Conservation (phyloP, 768 basidiomycete species). For the Epithele typhae region DNA sequence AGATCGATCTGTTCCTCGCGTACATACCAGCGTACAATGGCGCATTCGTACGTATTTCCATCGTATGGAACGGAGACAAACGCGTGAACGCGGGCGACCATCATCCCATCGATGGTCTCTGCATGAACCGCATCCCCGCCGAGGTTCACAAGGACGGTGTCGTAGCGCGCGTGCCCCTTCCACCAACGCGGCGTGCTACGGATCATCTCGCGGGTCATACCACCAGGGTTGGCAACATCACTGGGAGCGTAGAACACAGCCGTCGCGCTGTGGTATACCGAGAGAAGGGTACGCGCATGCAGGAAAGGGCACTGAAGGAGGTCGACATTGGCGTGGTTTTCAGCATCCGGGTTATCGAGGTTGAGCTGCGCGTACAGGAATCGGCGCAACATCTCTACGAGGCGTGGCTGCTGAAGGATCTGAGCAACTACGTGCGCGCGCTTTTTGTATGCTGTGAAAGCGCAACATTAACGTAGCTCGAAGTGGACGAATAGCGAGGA, state of each 20-base stretch:
- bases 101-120: slow-evolving; percentile 16
- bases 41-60: slow-evolving; percentile 21
- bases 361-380: no score
- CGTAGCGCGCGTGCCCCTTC: slow-evolving; percentile 1
- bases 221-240: slow-evolving; percentile 19
- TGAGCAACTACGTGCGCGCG: no score
- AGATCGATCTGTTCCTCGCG: neutral
- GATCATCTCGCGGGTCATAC: slow-evolving; percentile 27
- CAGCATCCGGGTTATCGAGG: no score
- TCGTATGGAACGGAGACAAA: slow-evolving; percentile 18
- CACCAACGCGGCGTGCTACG: slow-evolving; percentile 21
- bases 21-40: neutral
- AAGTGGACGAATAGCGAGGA: no score
- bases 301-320: neutral
- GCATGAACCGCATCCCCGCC: neutral
- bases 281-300: neutral
- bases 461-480: no score
- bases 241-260: slow-evolving; percentile 25
- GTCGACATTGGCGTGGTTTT: no score
- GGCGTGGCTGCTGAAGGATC: no score
- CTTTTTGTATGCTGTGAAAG: no score
- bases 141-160: slow-evolving; percentile 23
- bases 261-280: neutral
- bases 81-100: slow-evolving; percentile 14
- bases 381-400: no score